These are phyloP conservation scores for Botrytis sinoallii DNA, from an alignment of 2,329 filamentous ascomycete genomes.

Conservation along the genomic window DNA sequence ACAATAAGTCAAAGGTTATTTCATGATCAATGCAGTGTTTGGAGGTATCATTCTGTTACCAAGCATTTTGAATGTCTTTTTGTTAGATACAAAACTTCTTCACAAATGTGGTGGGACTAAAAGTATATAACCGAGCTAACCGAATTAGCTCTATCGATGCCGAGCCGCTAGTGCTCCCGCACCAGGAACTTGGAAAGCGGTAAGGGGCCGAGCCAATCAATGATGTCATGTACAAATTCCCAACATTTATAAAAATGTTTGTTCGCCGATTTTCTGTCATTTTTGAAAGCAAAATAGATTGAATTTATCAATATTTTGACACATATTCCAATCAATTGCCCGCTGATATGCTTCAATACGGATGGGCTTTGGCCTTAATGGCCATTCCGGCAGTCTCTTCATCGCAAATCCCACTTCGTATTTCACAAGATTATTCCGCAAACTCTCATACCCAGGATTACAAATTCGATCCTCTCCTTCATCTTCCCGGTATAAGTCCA, in stretches of 20 bases:
- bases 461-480: slow-evolving; percentile 52
- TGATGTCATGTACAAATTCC: slow-evolving; percentile 7
- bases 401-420: slow-evolving; percentile 18
- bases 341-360: slow-evolving; percentile 3
- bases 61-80: not conserved
- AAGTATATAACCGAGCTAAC: not conserved
- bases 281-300: not conserved
- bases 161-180: not conserved
- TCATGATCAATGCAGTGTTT: not conserved
- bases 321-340: not conserved
- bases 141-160: not conserved
- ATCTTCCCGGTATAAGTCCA: slow-evolving; percentile 54
- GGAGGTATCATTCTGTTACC: not conserved
- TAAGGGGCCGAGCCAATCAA: not conserved
- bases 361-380: not conserved
- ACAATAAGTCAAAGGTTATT: not conserved
- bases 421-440: slow-evolving; percentile 17
- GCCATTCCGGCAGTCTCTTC: not conserved
- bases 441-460: slow-evolving; percentile 39
- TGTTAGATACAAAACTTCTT: not conserved
- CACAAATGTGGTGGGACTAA: not conserved
- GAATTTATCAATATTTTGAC: not conserved
- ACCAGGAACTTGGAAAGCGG: not conserved
- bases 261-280: not conserved
- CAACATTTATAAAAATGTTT: not conserved